Percentiles rank a stretch among this genome's conserved stretches.
phyloP scores from a whole-genome alignment of 352 stramenopile genomes.

The Elongisporangium anandrum region DNA sequence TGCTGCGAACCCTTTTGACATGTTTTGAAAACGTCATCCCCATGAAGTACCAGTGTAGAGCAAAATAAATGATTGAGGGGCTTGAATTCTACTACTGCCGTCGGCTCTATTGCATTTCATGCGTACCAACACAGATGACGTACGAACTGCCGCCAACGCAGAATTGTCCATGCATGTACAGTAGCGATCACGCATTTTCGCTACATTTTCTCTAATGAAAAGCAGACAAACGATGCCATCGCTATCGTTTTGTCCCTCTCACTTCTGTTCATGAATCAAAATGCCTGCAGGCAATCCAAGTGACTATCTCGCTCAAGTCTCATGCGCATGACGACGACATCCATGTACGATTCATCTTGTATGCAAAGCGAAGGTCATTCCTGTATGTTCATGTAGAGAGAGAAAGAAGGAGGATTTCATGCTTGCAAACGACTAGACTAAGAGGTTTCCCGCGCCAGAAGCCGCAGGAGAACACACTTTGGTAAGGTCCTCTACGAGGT shows the following conservation, averaged over 20 bases:
- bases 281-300: too few relatives aligned
- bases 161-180: background rate
- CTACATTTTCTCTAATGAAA: too few relatives aligned
- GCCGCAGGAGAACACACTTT: slow-evolving; percentile 11
- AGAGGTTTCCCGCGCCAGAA: slow-evolving; percentile 1
- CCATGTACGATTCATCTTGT: too few relatives aligned
- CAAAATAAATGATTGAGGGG: background rate
- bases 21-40: slow-evolving; percentile 48
- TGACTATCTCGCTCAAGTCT: too few relatives aligned
- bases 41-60: background rate
- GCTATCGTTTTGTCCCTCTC: too few relatives aligned
- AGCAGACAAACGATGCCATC: too few relatives aligned
- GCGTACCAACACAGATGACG: too few relatives aligned
- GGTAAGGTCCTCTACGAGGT: slow-evolving; percentile 11
- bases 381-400: background rate
- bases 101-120: background rate
- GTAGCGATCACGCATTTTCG: too few relatives aligned
- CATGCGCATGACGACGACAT: too few relatives aligned
- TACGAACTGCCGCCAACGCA: too few relatives aligned
- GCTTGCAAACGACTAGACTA: slow-evolving; percentile 16
- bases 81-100: background rate
- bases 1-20: slow-evolving; percentile 73
- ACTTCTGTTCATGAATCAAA: too few relatives aligned
- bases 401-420: slow-evolving; percentile 41
- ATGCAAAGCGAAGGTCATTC: too few relatives aligned